Evolutionary conservation across 2,329 filamentous ascomycete species (phyloP), one percentile per base, ranked within the genome.

Genomic region (Fusarium nodosum): DNA sequence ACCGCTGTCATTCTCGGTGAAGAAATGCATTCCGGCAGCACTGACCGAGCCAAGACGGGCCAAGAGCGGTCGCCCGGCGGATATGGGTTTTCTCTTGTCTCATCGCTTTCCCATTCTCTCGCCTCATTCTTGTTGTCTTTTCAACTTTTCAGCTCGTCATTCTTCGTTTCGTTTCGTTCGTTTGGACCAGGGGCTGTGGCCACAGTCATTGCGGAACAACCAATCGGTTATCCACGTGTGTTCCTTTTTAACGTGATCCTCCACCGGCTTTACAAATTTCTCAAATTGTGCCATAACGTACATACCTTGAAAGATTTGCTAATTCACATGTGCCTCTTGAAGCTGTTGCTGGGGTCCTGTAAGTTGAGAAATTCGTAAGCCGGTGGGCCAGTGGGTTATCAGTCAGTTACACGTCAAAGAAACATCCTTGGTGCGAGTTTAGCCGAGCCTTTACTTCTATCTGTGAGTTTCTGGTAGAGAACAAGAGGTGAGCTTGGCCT

Each of bases 191-290:
- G 67, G 68, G 55, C 48, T 52, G 34, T 26, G 11, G 9, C 24
- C 28, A 20, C 28, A 41, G 55, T 52, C 62, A 41, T 56, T 31
- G 42, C 45, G 65, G 65, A 38, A 36, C 16, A 38, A 47, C 68
- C 68, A 70, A 70, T 70, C 58, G 55, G 64, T 71, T 60, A 53
- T 68, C 67, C 67, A 71, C 68, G 68, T 70, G 68, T 61, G 48
- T 65, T 57, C 50, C 58, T 56, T 38, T 54, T 31, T 36, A 20
- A 53, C 42, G 46, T 51, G 50, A 28, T 42, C 50, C 50, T 64
- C 34, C 50, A 33, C 45, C 44, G 24, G 33, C 51, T 57, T 67
- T 51, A 48, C 50, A 45, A 53, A 53, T 26, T 36, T 41, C 34
- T 54, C 60, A 30, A 52, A 30, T 64, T 45, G 20, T 54, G 28